Evolutionary conservation across 2,329 filamentous ascomycete species (phyloP).

Genomic region (Penicillium glabrum): DNA sequence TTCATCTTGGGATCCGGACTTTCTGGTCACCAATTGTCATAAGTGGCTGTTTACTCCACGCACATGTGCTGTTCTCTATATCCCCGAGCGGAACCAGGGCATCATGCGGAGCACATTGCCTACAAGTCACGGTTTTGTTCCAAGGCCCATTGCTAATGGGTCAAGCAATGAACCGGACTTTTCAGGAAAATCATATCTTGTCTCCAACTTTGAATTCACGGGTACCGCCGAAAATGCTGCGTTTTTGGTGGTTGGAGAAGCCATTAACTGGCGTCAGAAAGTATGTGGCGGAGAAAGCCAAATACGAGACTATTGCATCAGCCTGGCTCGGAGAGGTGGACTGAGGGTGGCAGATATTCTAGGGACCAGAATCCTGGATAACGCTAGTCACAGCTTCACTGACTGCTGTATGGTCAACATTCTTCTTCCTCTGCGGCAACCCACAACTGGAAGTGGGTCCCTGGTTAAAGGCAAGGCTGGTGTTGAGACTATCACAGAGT

Average conservation of each 20-base stretch:
- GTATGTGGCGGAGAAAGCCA: conserved; percentile 67
- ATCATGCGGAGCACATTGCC: conserved; percentile 70
- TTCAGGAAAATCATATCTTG: conserved; percentile 55
- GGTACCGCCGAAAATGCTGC: conserved; percentile 70
- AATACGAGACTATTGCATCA: conserved; percentile 61
- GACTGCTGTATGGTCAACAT: conserved; percentile 68
- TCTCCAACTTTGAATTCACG: conserved; percentile 68
- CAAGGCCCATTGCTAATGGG: conserved; percentile 25
- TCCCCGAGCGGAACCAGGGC: conserved; percentile 69
- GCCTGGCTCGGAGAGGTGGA: conserved; percentile 64
- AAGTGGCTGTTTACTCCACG: conserved; percentile 81
- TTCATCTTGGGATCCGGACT: conserved; percentile 67
- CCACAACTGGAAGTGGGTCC: conserved; percentile 7
- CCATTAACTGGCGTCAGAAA: conserved; percentile 64
- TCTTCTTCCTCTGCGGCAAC: conserved; percentile 59
- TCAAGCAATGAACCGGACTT: background rate
- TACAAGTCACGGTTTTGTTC: conserved; percentile 71
- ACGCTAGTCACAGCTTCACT: conserved; percentile 13
- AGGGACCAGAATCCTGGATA: conserved; percentile 66
- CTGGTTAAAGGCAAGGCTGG: conserved; percentile 2
- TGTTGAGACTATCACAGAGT: conserved; percentile 50
- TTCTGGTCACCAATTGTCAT: conserved; percentile 78
- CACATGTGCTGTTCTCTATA: conserved; percentile 74
- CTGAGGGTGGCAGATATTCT: conserved; percentile 58
- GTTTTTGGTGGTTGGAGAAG: conserved; percentile 68